Conservation (phyloP, 768 basidiomycete genomes). For the Cytidiella melzeri region DNA sequence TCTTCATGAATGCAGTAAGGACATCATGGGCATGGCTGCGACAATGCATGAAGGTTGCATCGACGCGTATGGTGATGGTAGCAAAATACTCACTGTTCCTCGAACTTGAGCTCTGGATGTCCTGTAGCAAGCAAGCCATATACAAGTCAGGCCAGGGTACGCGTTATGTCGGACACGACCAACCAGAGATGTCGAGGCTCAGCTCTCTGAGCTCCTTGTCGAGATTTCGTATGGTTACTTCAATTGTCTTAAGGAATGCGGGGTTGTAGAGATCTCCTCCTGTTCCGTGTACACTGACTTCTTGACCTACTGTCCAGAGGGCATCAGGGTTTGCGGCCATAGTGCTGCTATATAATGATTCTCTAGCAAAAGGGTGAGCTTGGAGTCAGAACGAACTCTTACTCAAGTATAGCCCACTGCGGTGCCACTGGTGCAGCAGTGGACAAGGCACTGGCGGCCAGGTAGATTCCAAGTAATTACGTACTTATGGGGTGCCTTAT, state of each 20-base stretch:
- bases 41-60: background rate
- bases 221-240: slow-evolving; percentile 45
- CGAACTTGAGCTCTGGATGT: slow-evolving; percentile 62
- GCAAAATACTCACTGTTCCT: slow-evolving; percentile 48
- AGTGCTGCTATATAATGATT: too few relatives aligned
- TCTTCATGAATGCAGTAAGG: slow-evolving; percentile 59
- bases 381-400: too few relatives aligned
- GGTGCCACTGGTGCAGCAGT: too few relatives aligned
- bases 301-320: too few relatives aligned
- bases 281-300: too few relatives aligned
- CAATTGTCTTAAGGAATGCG: slow-evolving; percentile 58
- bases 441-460: too few relatives aligned
- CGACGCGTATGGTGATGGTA: background rate
- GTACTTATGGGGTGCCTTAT: too few relatives aligned
- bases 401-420: too few relatives aligned
- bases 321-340: too few relatives aligned
- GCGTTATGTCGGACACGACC: slow-evolving; percentile 6
- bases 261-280: slow-evolving; percentile 37
- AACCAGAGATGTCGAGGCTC: slow-evolving; percentile 71
- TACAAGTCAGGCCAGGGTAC: background rate
- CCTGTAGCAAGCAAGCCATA: slow-evolving; percentile 31
- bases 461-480: too few relatives aligned
- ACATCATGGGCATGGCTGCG: slow-evolving; percentile 65
- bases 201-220: slow-evolving; percentile 49
- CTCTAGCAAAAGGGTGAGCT: too few relatives aligned